phyloP scores from a whole-genome alignment of 306 rosid species.

The Citrullus mucosospermus region DNA sequence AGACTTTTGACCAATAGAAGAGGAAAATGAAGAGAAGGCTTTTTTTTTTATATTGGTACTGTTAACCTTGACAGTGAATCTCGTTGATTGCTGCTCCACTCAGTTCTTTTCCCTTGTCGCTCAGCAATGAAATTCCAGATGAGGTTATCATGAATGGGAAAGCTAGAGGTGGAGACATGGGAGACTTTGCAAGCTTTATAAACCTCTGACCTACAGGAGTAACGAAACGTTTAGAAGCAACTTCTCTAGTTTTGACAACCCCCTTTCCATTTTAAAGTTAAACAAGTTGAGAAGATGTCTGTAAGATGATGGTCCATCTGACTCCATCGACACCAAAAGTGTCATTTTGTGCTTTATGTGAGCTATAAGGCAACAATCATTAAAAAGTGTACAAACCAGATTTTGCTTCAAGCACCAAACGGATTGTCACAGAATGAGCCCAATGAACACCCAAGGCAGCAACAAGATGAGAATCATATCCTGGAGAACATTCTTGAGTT shows the following conservation, averaged over 20 bases:
- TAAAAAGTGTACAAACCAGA: constrained; percentile 37
- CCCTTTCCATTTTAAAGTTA: neutral
- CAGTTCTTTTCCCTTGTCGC: constrained; percentile 51
- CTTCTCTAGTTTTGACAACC: neutral
- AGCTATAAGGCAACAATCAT: neutral
- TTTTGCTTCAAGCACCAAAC: constrained; percentile 77
- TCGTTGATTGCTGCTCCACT: constrained; percentile 52
- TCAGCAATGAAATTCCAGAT: constrained; percentile 53
- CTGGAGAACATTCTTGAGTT: constrained; percentile 16
- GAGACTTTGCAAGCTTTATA: constrained; percentile 80
- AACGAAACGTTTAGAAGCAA: neutral
- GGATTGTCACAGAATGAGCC: constrained; percentile 96
- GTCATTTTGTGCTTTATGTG: neutral
- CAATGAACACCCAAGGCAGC: constrained; percentile 93
- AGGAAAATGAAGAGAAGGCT: neutral
- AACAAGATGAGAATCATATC: constrained; percentile 75
- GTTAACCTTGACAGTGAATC: constrained; percentile 67
- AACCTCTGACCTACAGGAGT: constrained; percentile 48
- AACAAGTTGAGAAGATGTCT: neutral
- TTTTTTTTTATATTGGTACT: neutral
- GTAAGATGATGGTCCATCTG: neutral
- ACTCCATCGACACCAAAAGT: neutral
- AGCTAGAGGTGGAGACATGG: constrained; percentile 70
- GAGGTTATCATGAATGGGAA: constrained; percentile 62
- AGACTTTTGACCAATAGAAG: neutral